Evolutionary conservation across 164 flowering plant species (phyloP), one percentile per base, ranked within the genome.

Genomic region (Stephania yunnanensis): DNA sequence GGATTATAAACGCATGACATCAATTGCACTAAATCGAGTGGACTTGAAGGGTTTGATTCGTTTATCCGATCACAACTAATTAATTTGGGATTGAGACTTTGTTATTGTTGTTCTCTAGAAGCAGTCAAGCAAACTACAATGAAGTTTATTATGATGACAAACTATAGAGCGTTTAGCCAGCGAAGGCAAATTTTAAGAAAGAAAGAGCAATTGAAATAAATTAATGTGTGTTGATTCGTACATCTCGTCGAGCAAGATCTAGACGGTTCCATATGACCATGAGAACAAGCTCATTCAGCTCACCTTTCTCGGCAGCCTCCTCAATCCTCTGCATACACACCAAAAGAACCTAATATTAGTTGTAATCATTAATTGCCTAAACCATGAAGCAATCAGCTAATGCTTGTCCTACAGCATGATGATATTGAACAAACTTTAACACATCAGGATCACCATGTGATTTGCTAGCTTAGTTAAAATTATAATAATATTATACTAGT

Each of bases 191-290:
- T 55, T 55, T 55, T 12, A 15, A 55, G 63, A 55, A 55, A 55
- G 17, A 12, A 55, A 48, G 6, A 48, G 53, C 53, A 48, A 25
- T 25, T 25, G 71, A 64, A 77, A 70, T 45, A 20, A 76, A 7
- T 2, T 36, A 25, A 25, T 25, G 42, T 36, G 42, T 36, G 42
- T 36, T 36, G 42, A 53, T 66, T 83, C 93, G 53, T 84, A 95
- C 99, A 86, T 95, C 99, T 78, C 94, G 95, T 46, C 97, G 89
- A 75, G 99, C 99, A 78, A 95, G 92, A 84, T 95, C 98, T 75
- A 93, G 98, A 68, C 99, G 98, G 84, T 90, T 95, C 99, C 99
- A 93, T 76, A 95, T 87, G 77, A 95, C 90, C 92, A 92, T 78
- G 2, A 95, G 82, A 72, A 95, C 94, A 72, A 95, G 90, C 78